Conservation (phyloP, 1,139 yeast genomes). For the Pichia cactophila region DNA sequence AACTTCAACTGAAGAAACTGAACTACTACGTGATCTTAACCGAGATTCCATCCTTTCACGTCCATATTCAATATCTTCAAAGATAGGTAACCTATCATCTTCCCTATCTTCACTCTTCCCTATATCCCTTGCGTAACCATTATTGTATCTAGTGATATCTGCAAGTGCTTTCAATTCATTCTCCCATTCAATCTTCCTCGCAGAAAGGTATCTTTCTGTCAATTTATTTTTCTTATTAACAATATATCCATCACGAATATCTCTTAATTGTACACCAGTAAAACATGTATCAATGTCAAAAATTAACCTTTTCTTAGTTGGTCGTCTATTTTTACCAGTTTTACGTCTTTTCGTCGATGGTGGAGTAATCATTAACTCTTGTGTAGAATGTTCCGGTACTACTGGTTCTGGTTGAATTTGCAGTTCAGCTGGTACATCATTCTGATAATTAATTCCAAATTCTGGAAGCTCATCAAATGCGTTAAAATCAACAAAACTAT, state of each 20-base stretch:
- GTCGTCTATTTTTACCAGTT: background rate
- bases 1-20: slow-evolving; percentile 25
- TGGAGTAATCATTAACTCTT: background rate
- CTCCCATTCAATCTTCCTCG: background rate
- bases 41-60: slow-evolving; percentile 3
- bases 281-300: slow-evolving; percentile 1
- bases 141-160: background rate
- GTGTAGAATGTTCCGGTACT: background rate
- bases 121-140: background rate
- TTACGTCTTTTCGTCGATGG: background rate
- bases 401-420: too few species aligned
- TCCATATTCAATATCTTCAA: slow-evolving; percentile 6
- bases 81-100: background rate
- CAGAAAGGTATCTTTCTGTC: background rate
- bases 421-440: background rate
- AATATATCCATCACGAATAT: slow-evolving; percentile 5
- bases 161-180: background rate
- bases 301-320: background rate
- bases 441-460: background rate
- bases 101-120: background rate
- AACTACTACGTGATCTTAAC: slow-evolving; percentile 14
- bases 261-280: background rate
- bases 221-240: background rate
- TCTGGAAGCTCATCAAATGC: background rate
- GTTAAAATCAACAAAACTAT: background rate